Evolutionary conservation across 768 basidiomycete genomes (phyloP).

Genomic region (Cystobasidium tubakii): DNA sequence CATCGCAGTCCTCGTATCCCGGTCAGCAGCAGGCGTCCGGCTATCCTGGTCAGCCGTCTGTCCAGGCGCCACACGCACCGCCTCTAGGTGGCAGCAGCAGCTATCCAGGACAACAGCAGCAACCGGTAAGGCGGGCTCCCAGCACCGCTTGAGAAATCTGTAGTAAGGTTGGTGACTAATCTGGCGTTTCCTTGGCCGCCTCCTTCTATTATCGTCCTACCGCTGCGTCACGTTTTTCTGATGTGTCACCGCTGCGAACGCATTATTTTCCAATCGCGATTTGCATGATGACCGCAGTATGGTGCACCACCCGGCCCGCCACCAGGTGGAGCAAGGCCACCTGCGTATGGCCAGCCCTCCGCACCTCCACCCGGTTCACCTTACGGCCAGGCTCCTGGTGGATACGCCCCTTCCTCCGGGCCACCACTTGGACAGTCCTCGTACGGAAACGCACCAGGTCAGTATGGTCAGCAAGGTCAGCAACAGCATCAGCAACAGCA

Average conservation of each 20-base stretch:
- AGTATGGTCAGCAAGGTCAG: constrained; percentile 35
- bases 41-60: neutral
- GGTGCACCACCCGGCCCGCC: constrained; percentile 32
- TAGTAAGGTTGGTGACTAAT: too few relatives aligned
- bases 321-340: neutral
- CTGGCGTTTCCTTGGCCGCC: too few relatives aligned
- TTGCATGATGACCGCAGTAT: too few relatives aligned
- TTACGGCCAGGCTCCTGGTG: constrained; percentile 11
- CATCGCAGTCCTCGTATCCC: neutral
- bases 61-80: constrained; percentile 16
- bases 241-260: neutral
- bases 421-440: constrained; percentile 1
- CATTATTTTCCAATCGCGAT: too few relatives aligned
- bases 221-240: neutral
- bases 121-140: neutral
- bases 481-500: constrained; percentile 4
- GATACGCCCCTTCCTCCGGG: constrained; percentile 1
- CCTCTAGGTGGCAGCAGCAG: constrained; percentile 20
- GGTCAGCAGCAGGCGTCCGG: constrained; percentile 16
- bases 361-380: neutral
- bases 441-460: neutral
- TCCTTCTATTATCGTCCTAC: too few relatives aligned
- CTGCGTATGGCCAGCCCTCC: neutral
- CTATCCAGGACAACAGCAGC: constrained; percentile 34
- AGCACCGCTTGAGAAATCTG: too few relatives aligned